Conservation (phyloP, 148 eudicot genomes). For the Pharnaceum exiguum region DNA sequence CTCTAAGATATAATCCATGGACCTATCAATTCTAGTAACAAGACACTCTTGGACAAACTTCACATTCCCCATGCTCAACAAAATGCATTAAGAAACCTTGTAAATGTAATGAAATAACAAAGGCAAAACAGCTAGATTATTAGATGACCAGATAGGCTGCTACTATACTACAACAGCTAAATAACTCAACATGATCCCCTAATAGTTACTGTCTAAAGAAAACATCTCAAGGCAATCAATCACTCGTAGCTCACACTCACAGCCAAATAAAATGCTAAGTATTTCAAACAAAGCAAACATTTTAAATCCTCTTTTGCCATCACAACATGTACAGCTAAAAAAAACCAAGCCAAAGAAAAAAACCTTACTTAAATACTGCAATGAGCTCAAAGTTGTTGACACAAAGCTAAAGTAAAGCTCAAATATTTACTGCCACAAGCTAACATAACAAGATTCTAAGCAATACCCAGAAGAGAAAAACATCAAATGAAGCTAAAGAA, state of each 20-base stretch:
- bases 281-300: neutral
- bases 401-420: neutral
- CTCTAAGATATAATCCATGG: no score
- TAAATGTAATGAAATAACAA: no score
- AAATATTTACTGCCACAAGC: slow-evolving; percentile 9
- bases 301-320: slow-evolving; percentile 1
- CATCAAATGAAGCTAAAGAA: neutral
- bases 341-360: slow-evolving; percentile 4
- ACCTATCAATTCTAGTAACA: no score
- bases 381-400: neutral
- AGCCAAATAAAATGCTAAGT: neutral
- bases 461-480: slow-evolving; percentile 2
- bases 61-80: no score
- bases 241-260: neutral
- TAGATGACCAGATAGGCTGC: no score
- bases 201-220: no score
- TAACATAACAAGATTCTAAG: neutral
- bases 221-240: neutral
- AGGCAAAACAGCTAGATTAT: no score
- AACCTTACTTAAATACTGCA: neutral
- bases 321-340: neutral
- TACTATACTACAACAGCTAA: no score
- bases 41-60: no score
- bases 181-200: no score
- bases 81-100: no score